A percentile compares a stretch with the other conserved stretches of the same genome.
Conservation (phyloP, 441 rosid genomes). For the Populus hybrid region DNA sequence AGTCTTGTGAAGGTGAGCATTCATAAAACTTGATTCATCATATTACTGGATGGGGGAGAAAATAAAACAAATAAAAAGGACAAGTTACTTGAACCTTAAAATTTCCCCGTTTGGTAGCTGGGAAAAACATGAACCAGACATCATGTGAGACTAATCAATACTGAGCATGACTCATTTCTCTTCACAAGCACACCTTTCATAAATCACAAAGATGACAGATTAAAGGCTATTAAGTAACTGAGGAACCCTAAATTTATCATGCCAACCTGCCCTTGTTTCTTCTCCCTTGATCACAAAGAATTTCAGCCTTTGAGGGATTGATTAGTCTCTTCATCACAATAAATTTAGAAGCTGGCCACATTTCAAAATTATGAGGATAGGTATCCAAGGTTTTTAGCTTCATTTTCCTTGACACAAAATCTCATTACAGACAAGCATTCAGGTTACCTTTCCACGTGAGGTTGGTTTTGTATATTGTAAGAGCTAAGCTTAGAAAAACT, state of each 20-base stretch:
- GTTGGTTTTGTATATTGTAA: slow-evolving; percentile 25
- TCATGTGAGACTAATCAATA: background rate
- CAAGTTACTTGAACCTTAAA: no score
- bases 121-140: no score
- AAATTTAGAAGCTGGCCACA: background rate
- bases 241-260: no score
- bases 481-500: slow-evolving; percentile 16
- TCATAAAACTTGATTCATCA: no score
- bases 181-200: background rate
- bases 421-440: slow-evolving; percentile 44
- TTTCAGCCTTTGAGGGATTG: background rate
- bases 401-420: slow-evolving; percentile 45
- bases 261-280: no score
- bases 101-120: no score
- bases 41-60: no score
- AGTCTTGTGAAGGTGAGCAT: no score
- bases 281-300: no score
- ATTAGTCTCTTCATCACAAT: background rate
- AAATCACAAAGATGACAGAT: background rate
- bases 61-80: no score
- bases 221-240: background rate
- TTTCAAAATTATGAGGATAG: slow-evolving; percentile 26
- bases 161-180: background rate
- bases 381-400: slow-evolving; percentile 51
- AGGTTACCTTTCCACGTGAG: slow-evolving; percentile 52